Percentiles rank a stretch among this genome's conserved stretches.
These are phyloP conservation scores for Phaeosphaeriaceae sp. DNA, from an alignment of 2,329 filamentous ascomycete genomes.

Conservation along the genomic window DNA sequence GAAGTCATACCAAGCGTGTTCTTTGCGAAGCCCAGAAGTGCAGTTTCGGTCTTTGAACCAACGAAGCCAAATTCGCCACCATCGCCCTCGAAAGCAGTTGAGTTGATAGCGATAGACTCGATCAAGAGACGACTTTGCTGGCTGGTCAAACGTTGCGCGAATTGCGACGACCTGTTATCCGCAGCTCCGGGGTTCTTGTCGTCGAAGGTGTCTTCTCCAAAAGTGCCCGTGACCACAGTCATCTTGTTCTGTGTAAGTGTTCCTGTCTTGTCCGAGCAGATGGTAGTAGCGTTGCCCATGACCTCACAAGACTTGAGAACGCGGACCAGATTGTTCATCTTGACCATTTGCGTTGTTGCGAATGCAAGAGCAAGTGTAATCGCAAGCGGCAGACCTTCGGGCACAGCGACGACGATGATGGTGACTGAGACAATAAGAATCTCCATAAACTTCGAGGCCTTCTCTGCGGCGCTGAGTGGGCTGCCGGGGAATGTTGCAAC, in stretches of 20 bases:
- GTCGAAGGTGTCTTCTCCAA: conserved; percentile 61
- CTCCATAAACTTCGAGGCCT: conserved; percentile 74
- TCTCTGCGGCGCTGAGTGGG: conserved; percentile 66
- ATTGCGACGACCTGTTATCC: conserved; percentile 48
- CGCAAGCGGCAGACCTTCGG: conserved; percentile 70
- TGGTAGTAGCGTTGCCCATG: conserved; percentile 45
- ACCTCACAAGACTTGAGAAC: conserved; percentile 45
- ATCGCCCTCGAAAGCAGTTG: conserved; percentile 50
- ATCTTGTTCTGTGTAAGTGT: conserved; percentile 51
- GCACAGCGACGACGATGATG: conserved; percentile 72
- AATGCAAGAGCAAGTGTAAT: conserved; percentile 73
- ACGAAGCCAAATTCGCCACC: conserved; percentile 62
- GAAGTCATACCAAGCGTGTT: conserved; percentile 70
- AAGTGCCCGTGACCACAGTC: conserved; percentile 71
- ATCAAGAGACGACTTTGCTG: conserved; percentile 55
- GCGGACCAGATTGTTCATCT: conserved; percentile 46
- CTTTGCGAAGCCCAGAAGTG: conserved; percentile 71
- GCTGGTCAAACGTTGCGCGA: conserved; percentile 52
- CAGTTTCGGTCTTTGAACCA: conserved; percentile 80
- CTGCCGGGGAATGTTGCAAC: conserved; percentile 49
- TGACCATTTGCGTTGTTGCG: conserved; percentile 63
- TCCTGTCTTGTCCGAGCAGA: conserved; percentile 48
- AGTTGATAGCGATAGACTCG: conserved; percentile 58
- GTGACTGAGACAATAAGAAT: conserved; percentile 71
- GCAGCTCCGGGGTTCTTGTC: conserved; percentile 60